phyloP scores from a whole-genome alignment of 2,329 filamentous ascomycete genomes.

The Talaromyces atroroseus region DNA sequence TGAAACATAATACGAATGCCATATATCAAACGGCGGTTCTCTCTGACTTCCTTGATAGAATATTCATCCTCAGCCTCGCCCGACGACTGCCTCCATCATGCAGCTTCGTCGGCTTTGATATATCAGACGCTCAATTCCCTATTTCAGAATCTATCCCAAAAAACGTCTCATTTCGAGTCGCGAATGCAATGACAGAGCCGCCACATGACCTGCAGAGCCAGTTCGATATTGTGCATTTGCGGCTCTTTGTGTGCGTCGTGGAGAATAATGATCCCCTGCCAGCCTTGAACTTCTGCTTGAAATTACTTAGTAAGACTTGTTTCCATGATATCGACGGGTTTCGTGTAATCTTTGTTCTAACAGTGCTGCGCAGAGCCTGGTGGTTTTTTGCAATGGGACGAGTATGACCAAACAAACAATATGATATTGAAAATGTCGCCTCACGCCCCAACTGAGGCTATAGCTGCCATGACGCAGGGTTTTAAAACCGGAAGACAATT shows the following conservation, averaged over 20 bases:
- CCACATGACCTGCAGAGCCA: background rate
- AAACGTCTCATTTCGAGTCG: conserved; percentile 1
- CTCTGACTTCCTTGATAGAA: background rate
- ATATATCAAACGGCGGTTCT: background rate
- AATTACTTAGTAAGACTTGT: background rate
- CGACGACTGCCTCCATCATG: background rate
- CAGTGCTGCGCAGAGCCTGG: background rate
- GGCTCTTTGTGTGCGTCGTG: conserved; percentile 6
- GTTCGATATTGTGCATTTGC: conserved; percentile 5
- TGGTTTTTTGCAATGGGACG: conserved; percentile 5
- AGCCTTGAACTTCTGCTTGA: conserved; percentile 3
- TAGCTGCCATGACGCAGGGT: background rate
- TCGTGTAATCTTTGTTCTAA: background rate
- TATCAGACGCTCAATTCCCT: conserved; percentile 3
- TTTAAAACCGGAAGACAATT: background rate
- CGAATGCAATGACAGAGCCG: background rate
- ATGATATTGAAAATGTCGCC: background rate
- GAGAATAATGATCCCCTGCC: conserved; percentile 1
- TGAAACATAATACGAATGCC: background rate
- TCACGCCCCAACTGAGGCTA: background rate
- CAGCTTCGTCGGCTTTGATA: conserved; percentile 6
- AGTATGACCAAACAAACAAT: conserved; percentile 6
- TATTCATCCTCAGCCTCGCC: conserved; percentile 3
- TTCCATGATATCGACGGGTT: background rate
- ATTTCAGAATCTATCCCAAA: background rate